Base-by-base conservation (phyloP, 202 grass and related monocot genomes). In the Digitaria exilis region DNA sequence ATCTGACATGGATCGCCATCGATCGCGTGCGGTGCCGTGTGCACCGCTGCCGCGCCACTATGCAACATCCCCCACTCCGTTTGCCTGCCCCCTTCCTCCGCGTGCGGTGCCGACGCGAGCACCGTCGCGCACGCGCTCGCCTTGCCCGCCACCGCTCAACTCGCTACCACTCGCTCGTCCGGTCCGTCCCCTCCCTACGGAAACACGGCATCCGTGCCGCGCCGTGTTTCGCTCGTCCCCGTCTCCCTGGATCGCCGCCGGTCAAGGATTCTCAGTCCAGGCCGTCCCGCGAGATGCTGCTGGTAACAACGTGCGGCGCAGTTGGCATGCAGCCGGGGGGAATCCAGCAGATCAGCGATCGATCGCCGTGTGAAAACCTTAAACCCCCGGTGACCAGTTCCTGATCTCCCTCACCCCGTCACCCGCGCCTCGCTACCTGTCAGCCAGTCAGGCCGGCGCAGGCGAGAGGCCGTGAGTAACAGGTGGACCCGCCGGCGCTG, bases 381-480 rank as follows among this genome's bases (percentile, higher is more conserved):
- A 73, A 73, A 29, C 51, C 52, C 52, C 62, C 62, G 22, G 48
- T 12, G 46, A 32, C 8, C 13, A 10, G 14, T 15, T 16, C 26
- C 35, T 30, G 80, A 25, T 50, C 31, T 43, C 2, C 2, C 51
- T 60, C 78, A 37, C n/a, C 37, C 10, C n/a, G n/a, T 41, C 44
- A 30, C 32, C 73, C 69, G 71, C 22, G 46, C 39, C 41, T 0
- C 7, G 14, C 13, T 29, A 71, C 24, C 42, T 46, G 16, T 19
- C 17, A 18, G 61, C 12, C 80, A 84, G 61, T 13, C 73, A 84
- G 60, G 75, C 74, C 57, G 73, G 32, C 18, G 18, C 25, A n/a
- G 71, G 42, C 8, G 79, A 60, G 79, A 60, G 4, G 41, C 17
- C 69, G 77, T 71, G 72, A 65, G 65, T 24, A 71, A 55, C 88